These are phyloP conservation scores for Dendrocalamus latiflorus DNA, from an alignment of 202 grass and related monocot species.

Conservation along the genomic window DNA sequence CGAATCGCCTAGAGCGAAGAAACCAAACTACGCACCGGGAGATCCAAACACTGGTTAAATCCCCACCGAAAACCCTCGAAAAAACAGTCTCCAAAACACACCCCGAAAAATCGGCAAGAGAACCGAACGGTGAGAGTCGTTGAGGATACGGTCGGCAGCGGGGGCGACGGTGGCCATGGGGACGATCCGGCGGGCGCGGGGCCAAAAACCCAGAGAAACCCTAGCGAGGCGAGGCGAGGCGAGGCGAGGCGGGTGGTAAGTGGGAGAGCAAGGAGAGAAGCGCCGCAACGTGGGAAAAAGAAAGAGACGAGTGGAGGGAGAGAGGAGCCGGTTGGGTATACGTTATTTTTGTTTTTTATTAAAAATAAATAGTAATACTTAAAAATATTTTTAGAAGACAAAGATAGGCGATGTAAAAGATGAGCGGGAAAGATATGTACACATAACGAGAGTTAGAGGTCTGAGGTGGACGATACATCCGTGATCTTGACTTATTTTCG, in stretches of 20 bases:
- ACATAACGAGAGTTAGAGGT: too few species aligned
- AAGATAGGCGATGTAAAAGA: too few species aligned
- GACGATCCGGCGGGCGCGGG: conserved; percentile 21
- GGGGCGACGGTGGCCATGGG: conserved; percentile 35
- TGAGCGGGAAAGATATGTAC: too few species aligned
- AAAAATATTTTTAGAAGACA: too few species aligned
- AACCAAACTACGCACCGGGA: background rate
- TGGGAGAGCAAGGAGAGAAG: background rate
- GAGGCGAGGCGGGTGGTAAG: background rate
- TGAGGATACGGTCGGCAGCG: conserved; percentile 71
- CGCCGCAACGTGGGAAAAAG: conserved; percentile 23
- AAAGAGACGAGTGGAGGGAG: background rate
- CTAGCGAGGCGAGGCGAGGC: conserved; percentile 33
- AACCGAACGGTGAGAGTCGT: background rate
- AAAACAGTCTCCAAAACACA: background rate
- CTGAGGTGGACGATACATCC: too few species aligned
- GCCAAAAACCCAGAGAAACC: conserved; percentile 40
- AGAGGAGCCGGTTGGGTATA: too few species aligned
- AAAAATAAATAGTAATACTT: too few species aligned
- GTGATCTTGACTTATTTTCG: too few species aligned
- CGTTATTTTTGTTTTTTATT: too few species aligned
- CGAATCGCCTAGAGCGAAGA: background rate
- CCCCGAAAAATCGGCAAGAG: background rate
- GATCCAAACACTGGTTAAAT: background rate
- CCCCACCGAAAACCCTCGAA: background rate